A percentile compares a stretch with the other conserved stretches of the same genome.
Conservation (phyloP, 2,329 filamentous ascomycete species). For the Neofusicoccum cordaticola region DNA sequence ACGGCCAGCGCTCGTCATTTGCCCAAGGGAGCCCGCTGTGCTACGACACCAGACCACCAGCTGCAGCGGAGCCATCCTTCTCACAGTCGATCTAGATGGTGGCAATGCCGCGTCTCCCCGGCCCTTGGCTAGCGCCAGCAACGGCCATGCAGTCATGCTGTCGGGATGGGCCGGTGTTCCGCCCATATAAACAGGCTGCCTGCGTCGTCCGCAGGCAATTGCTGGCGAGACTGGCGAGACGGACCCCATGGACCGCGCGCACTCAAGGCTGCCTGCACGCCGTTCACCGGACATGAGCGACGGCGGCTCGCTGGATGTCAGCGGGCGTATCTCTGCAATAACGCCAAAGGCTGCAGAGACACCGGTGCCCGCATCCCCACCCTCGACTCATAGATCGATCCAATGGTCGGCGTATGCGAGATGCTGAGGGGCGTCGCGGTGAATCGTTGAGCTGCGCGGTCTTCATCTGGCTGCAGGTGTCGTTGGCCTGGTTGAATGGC, state of each 20-base stretch:
- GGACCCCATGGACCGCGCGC: too few relatives aligned
- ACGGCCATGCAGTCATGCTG: background rate
- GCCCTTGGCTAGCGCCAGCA: background rate
- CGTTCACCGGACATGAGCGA: background rate
- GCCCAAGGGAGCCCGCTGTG: background rate
- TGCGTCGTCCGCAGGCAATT: too few relatives aligned
- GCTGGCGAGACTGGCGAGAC: too few relatives aligned
- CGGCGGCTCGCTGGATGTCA: background rate
- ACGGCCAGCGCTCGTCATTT: background rate
- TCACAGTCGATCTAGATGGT: background rate
- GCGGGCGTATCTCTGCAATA: background rate
- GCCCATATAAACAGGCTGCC: too few relatives aligned
- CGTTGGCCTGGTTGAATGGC: conserved; percentile 1
- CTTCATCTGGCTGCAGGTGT: conserved; percentile 6
- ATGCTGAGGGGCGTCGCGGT: background rate
- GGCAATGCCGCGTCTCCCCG: background rate
- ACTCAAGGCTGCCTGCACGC: too few relatives aligned
- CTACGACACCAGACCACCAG: background rate
- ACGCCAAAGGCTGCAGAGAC: conserved; percentile 5
- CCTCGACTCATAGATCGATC: conserved; percentile 4
- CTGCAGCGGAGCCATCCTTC: background rate
- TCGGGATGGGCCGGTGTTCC: background rate
- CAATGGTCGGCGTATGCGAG: conserved; percentile 5
- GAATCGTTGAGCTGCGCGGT: background rate
- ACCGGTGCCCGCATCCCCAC: background rate